Evolutionary conservation across 2,329 filamentous ascomycete species (phyloP), one percentile per base, ranked within the genome.

Genomic region (Trichoderma sp.): DNA sequence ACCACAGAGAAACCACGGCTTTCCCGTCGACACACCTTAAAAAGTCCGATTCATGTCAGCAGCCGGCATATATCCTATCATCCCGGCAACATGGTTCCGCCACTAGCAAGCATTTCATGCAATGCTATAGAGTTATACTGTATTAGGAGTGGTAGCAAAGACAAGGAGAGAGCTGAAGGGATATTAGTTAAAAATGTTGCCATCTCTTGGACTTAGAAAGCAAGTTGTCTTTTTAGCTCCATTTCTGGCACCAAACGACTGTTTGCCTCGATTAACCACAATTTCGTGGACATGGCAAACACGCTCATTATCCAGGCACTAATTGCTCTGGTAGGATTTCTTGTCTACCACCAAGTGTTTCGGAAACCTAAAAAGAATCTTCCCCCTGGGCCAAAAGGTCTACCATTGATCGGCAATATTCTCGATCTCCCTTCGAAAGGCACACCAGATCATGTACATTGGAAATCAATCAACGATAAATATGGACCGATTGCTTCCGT

Each of bases 361-460:
- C 62, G 61, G 9, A 71, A 61, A 18, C 26, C 30, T 2, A 71
- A 39, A 15, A 66, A 24, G 53, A 73, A 72, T 15, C 68, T 74
- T 6, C 78, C 69, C 43, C 79, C 73, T 70, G 79, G 73, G 67
- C 81, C 74, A 75, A 78, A 71, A 24, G 79, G 79, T 0, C 74
- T 83, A 8, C 82, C 83, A 0, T 43, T 86, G 1, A 62, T 87
- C 14, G 85, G 85, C 18, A 87, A 86, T 74, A 70, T 86, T 15
- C 75, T 77, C 4, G 83, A 87, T 73, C 74, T 86, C 21, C 84
- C 84, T 1, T 76, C 79, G 1, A 71, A 74, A 8, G 77, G 75
- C 3, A 72, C 71, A 8, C 77, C 74, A 0, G 78, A 81, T 43
- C 78, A 76, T 70, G 72, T 76, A 28, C 79, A 81, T 62, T 82